Evolutionary conservation across 805 yeast genomes (phyloP).

Genomic region (Candida multigemmis): DNA sequence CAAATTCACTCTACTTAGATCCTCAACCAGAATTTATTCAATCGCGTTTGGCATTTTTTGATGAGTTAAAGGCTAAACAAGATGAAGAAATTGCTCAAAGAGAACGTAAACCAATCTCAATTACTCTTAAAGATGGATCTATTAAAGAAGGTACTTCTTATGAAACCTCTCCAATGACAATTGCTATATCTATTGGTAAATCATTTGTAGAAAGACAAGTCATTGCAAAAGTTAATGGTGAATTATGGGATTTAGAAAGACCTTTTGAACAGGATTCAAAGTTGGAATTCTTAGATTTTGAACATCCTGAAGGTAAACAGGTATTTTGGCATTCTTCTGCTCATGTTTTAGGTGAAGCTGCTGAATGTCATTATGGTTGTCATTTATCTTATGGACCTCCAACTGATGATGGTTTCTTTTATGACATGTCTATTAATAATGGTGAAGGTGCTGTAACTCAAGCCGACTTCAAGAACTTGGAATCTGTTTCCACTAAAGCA

Average conservation of each 20-base stretch:
- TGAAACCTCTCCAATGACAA: slow-evolving; percentile 85
- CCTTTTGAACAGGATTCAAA: slow-evolving; percentile 69
- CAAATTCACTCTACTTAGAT: slow-evolving; percentile 37
- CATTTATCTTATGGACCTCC: slow-evolving; percentile 90
- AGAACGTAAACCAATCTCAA: slow-evolving; percentile 51
- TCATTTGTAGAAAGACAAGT: slow-evolving; percentile 84
- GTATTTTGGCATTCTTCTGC: slow-evolving; percentile 99
- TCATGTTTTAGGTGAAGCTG: slow-evolving; percentile 95
- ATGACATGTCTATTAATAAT: slow-evolving; percentile 81
- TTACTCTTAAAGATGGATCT: slow-evolving; percentile 84
- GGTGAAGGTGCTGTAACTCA: slow-evolving; percentile 67
- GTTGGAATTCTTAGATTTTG: slow-evolving; percentile 84
- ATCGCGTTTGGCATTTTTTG: slow-evolving; percentile 70
- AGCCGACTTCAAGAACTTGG: slow-evolving; percentile 76
- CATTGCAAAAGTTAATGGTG: slow-evolving; percentile 84
- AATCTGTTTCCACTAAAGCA: slow-evolving; percentile 78
- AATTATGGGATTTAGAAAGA: slow-evolving; percentile 91
- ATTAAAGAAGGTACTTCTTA: slow-evolving; percentile 70
- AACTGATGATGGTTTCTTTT: slow-evolving; percentile 94
- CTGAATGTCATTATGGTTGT: slow-evolving; percentile 94
- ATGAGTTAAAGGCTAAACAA: slow-evolving; percentile 67
- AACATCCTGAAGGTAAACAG: slow-evolving; percentile 85
- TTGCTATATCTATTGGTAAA: slow-evolving; percentile 78
- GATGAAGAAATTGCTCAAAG: slow-evolving; percentile 62
- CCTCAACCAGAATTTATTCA: slow-evolving; percentile 84